Evolutionary conservation across 1,139 yeast species (phyloP).

Genomic region (Kluyveromyces sp.): DNA sequence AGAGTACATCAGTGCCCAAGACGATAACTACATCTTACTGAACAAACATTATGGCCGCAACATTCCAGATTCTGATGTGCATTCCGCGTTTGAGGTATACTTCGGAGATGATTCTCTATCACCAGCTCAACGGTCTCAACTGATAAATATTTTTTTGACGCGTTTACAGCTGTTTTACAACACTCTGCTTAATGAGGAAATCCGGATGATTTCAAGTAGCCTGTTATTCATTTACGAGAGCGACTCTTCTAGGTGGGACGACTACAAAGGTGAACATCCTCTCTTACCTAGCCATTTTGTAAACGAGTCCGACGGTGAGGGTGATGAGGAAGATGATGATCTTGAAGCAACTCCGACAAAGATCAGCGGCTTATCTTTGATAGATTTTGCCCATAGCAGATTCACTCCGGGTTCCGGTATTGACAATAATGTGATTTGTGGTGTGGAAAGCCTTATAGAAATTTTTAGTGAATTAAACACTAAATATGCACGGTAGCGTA

Average conservation of each 20-base stretch:
- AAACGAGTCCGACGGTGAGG: slow-evolving; percentile 29
- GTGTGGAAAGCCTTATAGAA: slow-evolving; percentile 53
- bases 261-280: slow-evolving; percentile 32
- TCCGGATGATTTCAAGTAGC: slow-evolving; percentile 69
- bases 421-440: slow-evolving; percentile 63
- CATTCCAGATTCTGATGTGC: slow-evolving; percentile 40
- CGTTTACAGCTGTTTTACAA: slow-evolving; percentile 61
- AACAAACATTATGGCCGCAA: slow-evolving; percentile 69
- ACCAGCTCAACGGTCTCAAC: slow-evolving; percentile 27
- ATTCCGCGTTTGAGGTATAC: slow-evolving; percentile 45
- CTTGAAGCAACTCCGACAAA: not conserved
- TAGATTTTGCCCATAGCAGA: slow-evolving; percentile 88
- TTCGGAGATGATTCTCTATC: slow-evolving; percentile 38
- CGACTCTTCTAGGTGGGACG: slow-evolving; percentile 46
- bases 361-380: slow-evolving; percentile 53
- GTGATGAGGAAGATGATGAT: slow-evolving; percentile 16
- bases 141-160: slow-evolving; percentile 41
- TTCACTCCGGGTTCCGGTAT: slow-evolving; percentile 56
- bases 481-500: slow-evolving; percentile 2
- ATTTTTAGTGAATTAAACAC: slow-evolving; percentile 35
- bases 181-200: slow-evolving; percentile 53
- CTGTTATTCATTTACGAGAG: slow-evolving; percentile 70
- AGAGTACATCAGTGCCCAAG: slow-evolving; percentile 24
- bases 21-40: slow-evolving; percentile 41
- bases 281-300: slow-evolving; percentile 15